These are phyloP conservation scores for Pichia sp. DNA, from an alignment of 1,139 yeast species.

Conservation along the genomic window DNA sequence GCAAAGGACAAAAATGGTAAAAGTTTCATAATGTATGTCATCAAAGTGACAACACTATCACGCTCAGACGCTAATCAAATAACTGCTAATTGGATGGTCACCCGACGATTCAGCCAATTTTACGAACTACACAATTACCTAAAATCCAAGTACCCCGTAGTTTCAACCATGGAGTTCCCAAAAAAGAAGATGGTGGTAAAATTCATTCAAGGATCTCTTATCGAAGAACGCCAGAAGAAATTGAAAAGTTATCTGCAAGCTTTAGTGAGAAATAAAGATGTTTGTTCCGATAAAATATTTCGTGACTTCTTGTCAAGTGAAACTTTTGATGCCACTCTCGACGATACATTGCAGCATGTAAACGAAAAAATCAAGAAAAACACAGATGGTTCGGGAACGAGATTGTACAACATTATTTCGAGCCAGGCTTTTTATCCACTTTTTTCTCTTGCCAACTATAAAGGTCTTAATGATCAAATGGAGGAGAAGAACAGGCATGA, in stretches of 20 bases:
- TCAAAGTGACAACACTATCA: slow-evolving; percentile 63
- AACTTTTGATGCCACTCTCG: slow-evolving; percentile 45
- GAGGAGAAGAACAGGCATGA: background rate
- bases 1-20: slow-evolving; percentile 46
- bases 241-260: slow-evolving; percentile 60
- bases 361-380: slow-evolving; percentile 17
- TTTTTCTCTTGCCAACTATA: slow-evolving; percentile 4
- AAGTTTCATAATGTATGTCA: slow-evolving; percentile 65
- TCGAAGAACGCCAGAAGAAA: slow-evolving; percentile 60
- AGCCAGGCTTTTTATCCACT: slow-evolving; percentile 28
- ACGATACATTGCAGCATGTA: slow-evolving; percentile 28
- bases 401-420: slow-evolving; percentile 43
- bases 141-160: slow-evolving; percentile 48
- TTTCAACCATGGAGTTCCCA: slow-evolving; percentile 54
- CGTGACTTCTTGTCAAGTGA: slow-evolving; percentile 76
- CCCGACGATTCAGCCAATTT: slow-evolving; percentile 83
- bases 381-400: slow-evolving; percentile 41
- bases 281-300: slow-evolving; percentile 70
- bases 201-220: slow-evolving; percentile 54
- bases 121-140: slow-evolving; percentile 65
- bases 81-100: slow-evolving; percentile 84
- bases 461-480: slow-evolving; percentile 4
- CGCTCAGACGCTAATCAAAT: slow-evolving; percentile 42
- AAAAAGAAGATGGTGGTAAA: slow-evolving; percentile 62
- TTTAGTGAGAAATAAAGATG: slow-evolving; percentile 56